These are phyloP conservation scores for Ramalina intermedia DNA, from an alignment of 495 filamentous ascomycete genomes.

Conservation along the genomic window DNA sequence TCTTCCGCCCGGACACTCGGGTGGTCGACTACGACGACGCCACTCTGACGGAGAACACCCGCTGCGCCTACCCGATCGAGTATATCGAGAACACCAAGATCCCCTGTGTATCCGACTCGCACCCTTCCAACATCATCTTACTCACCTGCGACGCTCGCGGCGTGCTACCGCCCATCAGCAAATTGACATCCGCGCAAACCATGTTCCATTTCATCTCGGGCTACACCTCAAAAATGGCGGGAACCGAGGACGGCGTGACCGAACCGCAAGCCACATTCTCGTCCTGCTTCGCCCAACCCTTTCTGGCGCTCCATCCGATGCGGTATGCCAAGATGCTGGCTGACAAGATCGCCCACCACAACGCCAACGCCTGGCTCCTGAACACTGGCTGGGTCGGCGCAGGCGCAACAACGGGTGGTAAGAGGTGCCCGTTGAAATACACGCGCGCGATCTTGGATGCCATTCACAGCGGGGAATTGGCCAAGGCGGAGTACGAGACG, in stretches of 20 bases:
- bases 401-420: constrained; percentile 84
- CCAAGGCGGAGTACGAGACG: constrained; percentile 79
- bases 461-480: constrained; percentile 91
- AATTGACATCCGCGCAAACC: constrained; percentile 87
- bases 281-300: constrained; percentile 97
- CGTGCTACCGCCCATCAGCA: constrained; percentile 94
- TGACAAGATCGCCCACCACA: constrained; percentile 90
- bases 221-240: constrained; percentile 99
- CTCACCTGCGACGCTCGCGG: constrained; percentile 96
- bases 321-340: constrained; percentile 96
- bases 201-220: constrained; percentile 99
- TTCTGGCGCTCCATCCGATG: constrained; percentile 98
- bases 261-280: constrained; percentile 99
- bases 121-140: constrained; percentile 95
- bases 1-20: constrained; percentile 84
- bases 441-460: constrained; percentile 95
- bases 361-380: constrained; percentile 93
- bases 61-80: constrained; percentile 96
- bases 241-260: constrained; percentile 89
- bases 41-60: constrained; percentile 95
- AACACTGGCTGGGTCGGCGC: constrained; percentile 99
- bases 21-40: constrained; percentile 87
- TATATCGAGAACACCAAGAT: constrained; percentile 98
- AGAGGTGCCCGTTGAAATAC: constrained; percentile 97
- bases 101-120: constrained; percentile 71